phyloP scores from a whole-genome alignment of 257 asterid species.

The Linaria vulgaris region DNA sequence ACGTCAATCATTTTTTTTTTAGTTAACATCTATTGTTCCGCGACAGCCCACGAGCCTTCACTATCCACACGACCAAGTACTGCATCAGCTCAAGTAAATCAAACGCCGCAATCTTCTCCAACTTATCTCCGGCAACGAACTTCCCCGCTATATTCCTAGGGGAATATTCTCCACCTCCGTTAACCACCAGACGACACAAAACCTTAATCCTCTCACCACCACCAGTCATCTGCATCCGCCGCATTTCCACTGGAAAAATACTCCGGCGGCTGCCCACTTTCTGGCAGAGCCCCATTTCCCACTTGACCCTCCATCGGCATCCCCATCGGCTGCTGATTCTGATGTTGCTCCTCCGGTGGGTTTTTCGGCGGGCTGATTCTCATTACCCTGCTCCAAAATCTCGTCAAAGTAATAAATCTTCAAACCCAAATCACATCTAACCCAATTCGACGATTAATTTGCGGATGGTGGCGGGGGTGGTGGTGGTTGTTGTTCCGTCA shows the following conservation, averaged over 20 bases:
- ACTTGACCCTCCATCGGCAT: too few relatives aligned
- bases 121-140: constrained; percentile 42
- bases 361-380: constrained; percentile 21
- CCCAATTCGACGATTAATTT: constrained; percentile 74
- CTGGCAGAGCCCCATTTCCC: constrained; percentile 49
- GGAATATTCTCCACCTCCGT: constrained; percentile 71
- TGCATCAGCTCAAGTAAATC: constrained; percentile 94
- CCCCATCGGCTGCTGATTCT: constrained; percentile 47
- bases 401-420: constrained; percentile 85
- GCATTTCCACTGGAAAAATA: constrained; percentile 53
- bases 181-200: constrained; percentile 35
- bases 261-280: constrained; percentile 36
- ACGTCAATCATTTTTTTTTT: too few relatives aligned
- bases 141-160: constrained; percentile 61
- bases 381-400: constrained; percentile 27
- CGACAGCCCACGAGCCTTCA: constrained; percentile 70
- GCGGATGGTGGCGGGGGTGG: constrained; percentile 47
- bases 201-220: constrained; percentile 50
- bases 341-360: constrained; percentile 31
- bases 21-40: too few relatives aligned
- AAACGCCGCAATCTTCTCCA: constrained; percentile 61
- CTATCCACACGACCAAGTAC: constrained; percentile 64
- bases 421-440: constrained; percentile 76
- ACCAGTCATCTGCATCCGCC: constrained; percentile 61
- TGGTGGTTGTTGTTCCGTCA: constrained; percentile 44